These are phyloP conservation scores for Incumbomyces lentus DNA, from an alignment of 2,329 filamentous ascomycete genomes.

Conservation along the genomic window DNA sequence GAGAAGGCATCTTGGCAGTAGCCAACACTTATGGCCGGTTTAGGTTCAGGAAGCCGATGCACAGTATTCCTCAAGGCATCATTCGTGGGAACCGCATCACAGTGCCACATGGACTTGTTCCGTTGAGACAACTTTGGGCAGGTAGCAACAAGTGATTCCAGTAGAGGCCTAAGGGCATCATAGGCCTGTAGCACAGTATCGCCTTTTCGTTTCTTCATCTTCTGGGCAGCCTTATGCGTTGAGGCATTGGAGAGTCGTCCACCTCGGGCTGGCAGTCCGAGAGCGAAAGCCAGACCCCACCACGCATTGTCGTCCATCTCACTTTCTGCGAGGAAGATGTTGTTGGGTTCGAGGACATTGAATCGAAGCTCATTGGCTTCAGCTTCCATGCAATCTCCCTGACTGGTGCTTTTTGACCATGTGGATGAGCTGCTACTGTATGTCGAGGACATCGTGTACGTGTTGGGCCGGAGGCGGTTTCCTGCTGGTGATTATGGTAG, in stretches of 20 bases:
- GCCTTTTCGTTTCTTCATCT: slow-evolving; percentile 11
- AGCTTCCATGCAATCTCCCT: neutral
- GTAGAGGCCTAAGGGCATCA: slow-evolving; percentile 11
- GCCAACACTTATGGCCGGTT: slow-evolving; percentile 15
- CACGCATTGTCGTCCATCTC: slow-evolving; percentile 17
- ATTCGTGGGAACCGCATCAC: slow-evolving; percentile 14
- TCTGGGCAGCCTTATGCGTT: slow-evolving; percentile 12
- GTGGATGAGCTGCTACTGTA: slow-evolving; percentile 4
- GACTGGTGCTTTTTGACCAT: neutral
- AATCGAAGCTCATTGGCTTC: slow-evolving; percentile 10
- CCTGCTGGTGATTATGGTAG: no score
- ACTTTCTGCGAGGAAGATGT: slow-evolving; percentile 14
- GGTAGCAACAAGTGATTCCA: slow-evolving; percentile 11
- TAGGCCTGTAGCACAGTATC: slow-evolving; percentile 11
- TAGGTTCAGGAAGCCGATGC: slow-evolving; percentile 14
- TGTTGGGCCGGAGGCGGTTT: no score
- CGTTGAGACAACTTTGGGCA: slow-evolving; percentile 11
- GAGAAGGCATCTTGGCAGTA: slow-evolving; percentile 13
- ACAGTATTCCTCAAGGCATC: slow-evolving; percentile 13
- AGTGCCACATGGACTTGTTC: slow-evolving; percentile 9
- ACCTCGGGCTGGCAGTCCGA: slow-evolving; percentile 14
- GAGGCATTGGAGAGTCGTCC: slow-evolving; percentile 8
- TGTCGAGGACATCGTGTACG: neutral
- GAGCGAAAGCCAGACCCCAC: slow-evolving; percentile 16
- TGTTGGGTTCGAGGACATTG: slow-evolving; percentile 14